Conservation (phyloP, 768 basidiomycete species). For the Suillus ampliporus region DNA sequence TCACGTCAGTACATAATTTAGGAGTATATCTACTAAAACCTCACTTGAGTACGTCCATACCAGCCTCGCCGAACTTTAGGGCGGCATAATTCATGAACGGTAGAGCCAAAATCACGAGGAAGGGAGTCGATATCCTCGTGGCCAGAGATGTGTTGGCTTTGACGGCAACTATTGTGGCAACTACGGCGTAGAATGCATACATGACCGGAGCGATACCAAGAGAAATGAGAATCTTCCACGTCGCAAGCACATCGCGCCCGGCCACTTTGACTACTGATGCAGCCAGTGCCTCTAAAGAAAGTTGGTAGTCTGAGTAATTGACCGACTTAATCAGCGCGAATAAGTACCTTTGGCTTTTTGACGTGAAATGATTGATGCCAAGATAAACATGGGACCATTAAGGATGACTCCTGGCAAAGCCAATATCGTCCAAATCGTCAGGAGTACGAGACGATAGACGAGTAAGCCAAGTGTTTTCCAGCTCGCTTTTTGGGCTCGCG, state of each 20-base stretch:
- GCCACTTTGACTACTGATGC: constrained; percentile 95
- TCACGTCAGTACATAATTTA: constrained; percentile 4
- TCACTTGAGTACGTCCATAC: constrained; percentile 95
- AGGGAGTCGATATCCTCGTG: constrained; percentile 77
- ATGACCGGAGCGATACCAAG: constrained; percentile 88
- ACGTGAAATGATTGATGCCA: constrained; percentile 86
- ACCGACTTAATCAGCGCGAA: background rate
- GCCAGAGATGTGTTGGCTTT: constrained; percentile 65
- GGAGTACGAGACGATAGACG: constrained; percentile 77
- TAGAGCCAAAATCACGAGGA: constrained; percentile 71
- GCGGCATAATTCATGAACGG: constrained; percentile 93
- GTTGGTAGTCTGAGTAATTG: constrained; percentile 4
- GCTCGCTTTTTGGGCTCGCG: constrained; percentile 80
- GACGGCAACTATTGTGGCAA: constrained; percentile 76
- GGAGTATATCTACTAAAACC: constrained; percentile 32
- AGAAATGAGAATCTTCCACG: constrained; percentile 97
- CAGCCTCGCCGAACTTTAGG: constrained; percentile 96
- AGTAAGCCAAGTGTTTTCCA: constrained; percentile 90
- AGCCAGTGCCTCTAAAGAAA: constrained; percentile 83
- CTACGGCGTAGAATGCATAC: constrained; percentile 81
- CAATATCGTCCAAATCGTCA: constrained; percentile 81
- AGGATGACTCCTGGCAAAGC: constrained; percentile 91
- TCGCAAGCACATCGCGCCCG: constrained; percentile 94
- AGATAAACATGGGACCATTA: constrained; percentile 92
- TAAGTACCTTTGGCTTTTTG: constrained; percentile 83